Evolutionary conservation across 2,329 filamentous ascomycete species (phyloP), one percentile per base, ranked within the genome.

Genomic region (Parascedosporium putredinis): DNA sequence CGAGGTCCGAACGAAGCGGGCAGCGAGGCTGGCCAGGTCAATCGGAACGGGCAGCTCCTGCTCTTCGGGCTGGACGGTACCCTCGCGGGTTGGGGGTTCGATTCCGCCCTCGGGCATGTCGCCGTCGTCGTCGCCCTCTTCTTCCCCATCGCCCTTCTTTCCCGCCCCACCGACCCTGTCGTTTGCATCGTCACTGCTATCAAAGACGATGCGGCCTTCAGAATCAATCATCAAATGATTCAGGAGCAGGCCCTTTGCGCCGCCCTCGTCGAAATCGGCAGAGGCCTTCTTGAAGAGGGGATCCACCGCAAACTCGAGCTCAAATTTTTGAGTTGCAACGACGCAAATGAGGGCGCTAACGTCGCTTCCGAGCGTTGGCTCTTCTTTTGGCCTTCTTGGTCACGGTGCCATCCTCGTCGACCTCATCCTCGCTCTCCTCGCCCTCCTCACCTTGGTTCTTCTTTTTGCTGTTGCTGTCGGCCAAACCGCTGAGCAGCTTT

Each of bases 201-300:
- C 93, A 62, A 98, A 98, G 4, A 98, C 90, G 54, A 98, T 98
- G 31, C 91, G 81, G 38, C 93, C 93, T 55, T 88, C 81, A 2
- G 81, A 79, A 65, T 98, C 93, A 55, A 98, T 96, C 61, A 91
- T 88, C n/a, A 98, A 74, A 66, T 98, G 91, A 61, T 98, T 98
- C 27, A 98, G 76, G 18, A 98, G 74, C 38, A 98, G 74, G 18
- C 93, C 93, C 67, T 97, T 98, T 51, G 93, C 93, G 51, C 93
- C 93, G 18, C 93, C 93, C 69, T 98, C 93, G 62, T 98, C 93
- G 56, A 98, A 98, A 69, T 98, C 93, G 40, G 93, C 93, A 5
- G 91, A 95, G 1, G 91, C 91, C 62, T 98, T 98, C 63, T 98
- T 98, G 77, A 98, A 98, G n/a, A 98, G 70, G 2, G 93, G 93